Percentiles rank a stretch among this genome's conserved stretches.
These are phyloP conservation scores for Xylaria multiplex DNA, from an alignment of 2,329 filamentous ascomycete species.

Conservation along the genomic window DNA sequence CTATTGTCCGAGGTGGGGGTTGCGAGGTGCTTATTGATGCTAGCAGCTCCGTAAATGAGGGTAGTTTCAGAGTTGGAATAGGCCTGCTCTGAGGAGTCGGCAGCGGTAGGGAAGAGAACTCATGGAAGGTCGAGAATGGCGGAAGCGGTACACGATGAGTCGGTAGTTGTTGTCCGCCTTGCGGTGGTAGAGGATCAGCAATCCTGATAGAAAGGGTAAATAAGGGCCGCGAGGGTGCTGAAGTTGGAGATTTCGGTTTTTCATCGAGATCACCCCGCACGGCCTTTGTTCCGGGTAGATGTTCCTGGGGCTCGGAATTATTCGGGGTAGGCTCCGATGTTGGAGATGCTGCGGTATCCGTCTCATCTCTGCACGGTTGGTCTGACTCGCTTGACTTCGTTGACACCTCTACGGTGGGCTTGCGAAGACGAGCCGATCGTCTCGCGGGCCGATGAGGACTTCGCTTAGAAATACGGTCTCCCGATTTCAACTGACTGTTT, in stretches of 20 bases:
- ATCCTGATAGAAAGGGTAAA: neutral
- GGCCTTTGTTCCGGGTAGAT: too few species aligned
- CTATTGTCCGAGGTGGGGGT: neutral
- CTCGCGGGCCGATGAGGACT: neutral
- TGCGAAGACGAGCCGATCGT: neutral
- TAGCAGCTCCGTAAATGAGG: conserved; percentile 7
- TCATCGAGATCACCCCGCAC: neutral
- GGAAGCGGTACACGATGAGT: neutral
- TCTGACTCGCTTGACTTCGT: neutral
- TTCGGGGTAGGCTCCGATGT: neutral
- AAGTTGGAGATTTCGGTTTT: neutral
- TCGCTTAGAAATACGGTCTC: neutral
- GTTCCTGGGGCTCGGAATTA: neutral
- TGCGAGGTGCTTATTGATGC: neutral
- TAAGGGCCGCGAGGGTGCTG: neutral
- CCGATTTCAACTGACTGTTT: neutral
- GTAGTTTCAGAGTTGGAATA: neutral
- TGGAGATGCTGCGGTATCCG: neutral
- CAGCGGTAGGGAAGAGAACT: neutral
- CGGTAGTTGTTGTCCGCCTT: too few species aligned
- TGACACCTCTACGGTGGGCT: neutral
- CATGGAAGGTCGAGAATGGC: neutral
- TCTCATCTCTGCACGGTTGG: neutral
- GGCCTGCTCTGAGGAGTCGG: neutral
- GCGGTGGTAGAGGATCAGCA: neutral